Evolutionary conservation across 2,329 filamentous ascomycete genomes (phyloP), one percentile per base, ranked within the genome.

Genomic region (Ambrosiella cleistominuta): DNA sequence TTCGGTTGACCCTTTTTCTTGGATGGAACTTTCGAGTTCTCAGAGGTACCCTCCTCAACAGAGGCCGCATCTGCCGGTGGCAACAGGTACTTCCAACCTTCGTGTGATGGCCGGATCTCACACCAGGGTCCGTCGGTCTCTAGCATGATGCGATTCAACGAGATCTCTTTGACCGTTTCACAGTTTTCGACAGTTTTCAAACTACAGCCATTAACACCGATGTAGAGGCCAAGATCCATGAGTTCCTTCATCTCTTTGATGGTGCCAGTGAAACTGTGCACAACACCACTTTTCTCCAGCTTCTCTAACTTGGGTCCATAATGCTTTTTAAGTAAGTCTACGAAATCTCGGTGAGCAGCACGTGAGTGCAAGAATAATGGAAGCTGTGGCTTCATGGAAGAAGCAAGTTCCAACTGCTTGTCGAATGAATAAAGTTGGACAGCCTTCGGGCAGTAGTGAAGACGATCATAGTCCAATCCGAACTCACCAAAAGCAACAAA

Each of bases 51-150:
- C 45, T 57, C 56, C 38, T 61, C 56, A 13, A 13, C 37, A 13
- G 44, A 6, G 11, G 13, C 12, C 2, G 62, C 63, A 7, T 67
- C 64, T 1, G 63, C 62, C 13, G 63, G 61, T 1, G 63, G 57
- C 63, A 80, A 68, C 9, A 81, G 70, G 63, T 84, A 85, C 69
- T 84, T 85, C 65, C 84, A 86, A 1, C 88, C 88, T 37, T 90
- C 89, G 70, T 98, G 91, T 37, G 81, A 88, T 0, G 89, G 84
- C 27, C 93, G 77, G 60, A 98, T 91, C 69, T 98, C 93, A 67
- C 93, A 98, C 86, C 93, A 98, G 2, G 93, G 93, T 1, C 93
- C 93, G 68, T 98, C 93, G 0, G 93, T 98, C 75, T 98, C 93
- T 53, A 98, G 81, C 78, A 97, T 94, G 57, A 98, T 70, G 52